Evolutionary conservation across 2,329 filamentous ascomycete genomes (phyloP).

Genomic region (Zymoseptoria pseudotritici): DNA sequence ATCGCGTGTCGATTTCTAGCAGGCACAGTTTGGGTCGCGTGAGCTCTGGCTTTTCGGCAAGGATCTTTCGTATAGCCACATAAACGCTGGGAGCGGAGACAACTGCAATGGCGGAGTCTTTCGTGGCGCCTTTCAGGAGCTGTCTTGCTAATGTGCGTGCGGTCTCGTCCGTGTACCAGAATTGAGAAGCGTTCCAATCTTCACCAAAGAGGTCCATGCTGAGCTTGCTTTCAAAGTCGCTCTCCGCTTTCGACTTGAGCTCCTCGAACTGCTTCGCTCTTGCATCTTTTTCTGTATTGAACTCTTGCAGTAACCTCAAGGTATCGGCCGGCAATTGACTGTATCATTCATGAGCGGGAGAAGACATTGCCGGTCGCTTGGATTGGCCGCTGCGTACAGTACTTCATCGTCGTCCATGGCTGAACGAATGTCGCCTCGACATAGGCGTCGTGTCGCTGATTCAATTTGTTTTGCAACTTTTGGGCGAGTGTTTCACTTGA

Average conservation of each 20-base stretch:
- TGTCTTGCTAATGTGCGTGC: slow-evolving; percentile 57
- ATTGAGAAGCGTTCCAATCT: slow-evolving; percentile 78
- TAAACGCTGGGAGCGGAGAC: slow-evolving; percentile 72
- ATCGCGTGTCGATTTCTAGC: slow-evolving; percentile 68
- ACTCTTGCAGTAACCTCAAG: slow-evolving; percentile 62
- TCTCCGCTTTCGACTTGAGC: slow-evolving; percentile 55
- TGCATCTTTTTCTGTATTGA: slow-evolving; percentile 65
- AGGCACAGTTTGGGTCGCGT: slow-evolving; percentile 54
- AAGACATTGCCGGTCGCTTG: not conserved
- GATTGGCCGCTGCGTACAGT: slow-evolving; percentile 10
- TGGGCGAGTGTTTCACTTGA: not conserved
- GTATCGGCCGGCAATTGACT: slow-evolving; percentile 60
- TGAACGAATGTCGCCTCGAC: not conserved
- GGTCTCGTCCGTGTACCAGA: slow-evolving; percentile 70
- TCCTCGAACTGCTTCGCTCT: slow-evolving; percentile 60
- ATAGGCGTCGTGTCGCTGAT: not conserved
- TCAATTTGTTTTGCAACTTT: not conserved
- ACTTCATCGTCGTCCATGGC: slow-evolving; percentile 19
- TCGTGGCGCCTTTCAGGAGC: slow-evolving; percentile 54
- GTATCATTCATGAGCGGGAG: slow-evolving; percentile 3
- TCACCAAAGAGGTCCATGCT: slow-evolving; percentile 67
- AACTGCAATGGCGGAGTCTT: slow-evolving; percentile 53
- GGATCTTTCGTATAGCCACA: slow-evolving; percentile 64
- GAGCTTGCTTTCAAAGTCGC: slow-evolving; percentile 39
- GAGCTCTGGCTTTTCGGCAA: slow-evolving; percentile 14